A percentile compares a stretch with the other conserved stretches of the same genome.
Evolutionary conservation across 352 stramenopile species (phyloP).

Genomic region (Blastocystis sp.): DNA sequence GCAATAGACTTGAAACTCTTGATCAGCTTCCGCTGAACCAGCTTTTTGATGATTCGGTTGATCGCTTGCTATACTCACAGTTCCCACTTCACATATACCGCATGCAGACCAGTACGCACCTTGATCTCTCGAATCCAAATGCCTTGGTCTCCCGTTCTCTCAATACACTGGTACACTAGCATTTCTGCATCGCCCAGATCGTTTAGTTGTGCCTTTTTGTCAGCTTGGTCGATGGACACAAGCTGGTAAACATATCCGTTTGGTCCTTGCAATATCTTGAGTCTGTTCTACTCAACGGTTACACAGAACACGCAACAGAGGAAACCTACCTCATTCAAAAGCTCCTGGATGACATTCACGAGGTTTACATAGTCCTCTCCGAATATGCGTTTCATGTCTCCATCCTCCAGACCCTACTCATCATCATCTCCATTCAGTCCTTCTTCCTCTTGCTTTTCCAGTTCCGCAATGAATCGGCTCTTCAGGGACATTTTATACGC

Average conservation of each 20-base stretch:
- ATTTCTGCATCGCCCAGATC: constrained; percentile 57
- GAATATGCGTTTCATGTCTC: constrained; percentile 72
- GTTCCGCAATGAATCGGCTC: background rate
- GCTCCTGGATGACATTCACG: constrained; percentile 70
- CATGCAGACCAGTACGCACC: constrained; percentile 85
- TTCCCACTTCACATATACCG: constrained; percentile 59
- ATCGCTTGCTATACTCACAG: constrained; percentile 75
- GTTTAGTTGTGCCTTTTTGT: constrained; percentile 21
- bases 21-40: constrained; percentile 87
- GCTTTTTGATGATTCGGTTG: constrained; percentile 89
- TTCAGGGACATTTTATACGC: background rate
- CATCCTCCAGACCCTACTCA: constrained; percentile 42
- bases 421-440: background rate
- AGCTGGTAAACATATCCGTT: constrained; percentile 71
- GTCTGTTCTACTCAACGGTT: constrained; percentile 11
- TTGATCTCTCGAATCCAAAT: constrained; percentile 97
- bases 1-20: constrained; percentile 97
- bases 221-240: constrained; percentile 59
- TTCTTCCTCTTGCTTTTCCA: constrained; percentile 26
- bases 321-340: constrained; percentile 68
- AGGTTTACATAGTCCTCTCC: constrained; percentile 72
- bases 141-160: constrained; percentile 86
- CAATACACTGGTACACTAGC: constrained; percentile 81
- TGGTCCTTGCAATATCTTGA: constrained; percentile 38
- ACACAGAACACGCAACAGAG: background rate